Evolutionary conservation across 768 basidiomycete genomes (phyloP), one percentile per base, ranked within the genome.

Genomic region (Leucocoprinus birnbaumii): DNA sequence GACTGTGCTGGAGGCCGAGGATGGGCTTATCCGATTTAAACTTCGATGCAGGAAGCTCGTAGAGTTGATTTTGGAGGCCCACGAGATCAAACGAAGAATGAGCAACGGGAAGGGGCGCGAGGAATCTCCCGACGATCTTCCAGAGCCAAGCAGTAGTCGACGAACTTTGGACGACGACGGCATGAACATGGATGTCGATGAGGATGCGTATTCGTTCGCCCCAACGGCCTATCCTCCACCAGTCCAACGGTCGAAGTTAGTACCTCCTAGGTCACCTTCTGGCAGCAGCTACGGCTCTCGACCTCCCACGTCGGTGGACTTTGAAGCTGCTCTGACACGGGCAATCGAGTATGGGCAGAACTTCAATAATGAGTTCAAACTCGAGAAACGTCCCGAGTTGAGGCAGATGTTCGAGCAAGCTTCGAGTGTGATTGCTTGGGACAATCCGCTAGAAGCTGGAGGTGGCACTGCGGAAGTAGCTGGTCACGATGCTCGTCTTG

Each of bases 41-140:
- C 69, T 95, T 61, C 81, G 86, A 22, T 91, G 91, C 70, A 80
- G 91, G 62, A 90, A 87, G 68, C 92, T 94, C 62, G 84, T 94
- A 43, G 92, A 94, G 68, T 78, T 92, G 25, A 80, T 91, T 13
- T 64, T 92, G 60, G 82, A 85, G 59, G 84, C 89, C 9, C 78
- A 83, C 4, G 87, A 86, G 58, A 71, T 87, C 57, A 82, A 84
- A 73, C 86, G 87, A 70, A 77, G 72, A 61, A 79, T 84, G 72
- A 76, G 76, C 56, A 68, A 66, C 26, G 71, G 64, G 44, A 62
- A 60, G 49, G 57, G 71, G 61, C 55, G 62, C 59, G 65, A 69
- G 48, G 53, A 51, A 14, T 50, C 48, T 38, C 64, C 65, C 43
- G 64, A 67, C 37, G 76, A 74, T 47, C 24, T 50, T 24, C 13